Evolutionary conservation across 176 grass and related monocot genomes (phyloP).

Genomic region (Carex kokanica): DNA sequence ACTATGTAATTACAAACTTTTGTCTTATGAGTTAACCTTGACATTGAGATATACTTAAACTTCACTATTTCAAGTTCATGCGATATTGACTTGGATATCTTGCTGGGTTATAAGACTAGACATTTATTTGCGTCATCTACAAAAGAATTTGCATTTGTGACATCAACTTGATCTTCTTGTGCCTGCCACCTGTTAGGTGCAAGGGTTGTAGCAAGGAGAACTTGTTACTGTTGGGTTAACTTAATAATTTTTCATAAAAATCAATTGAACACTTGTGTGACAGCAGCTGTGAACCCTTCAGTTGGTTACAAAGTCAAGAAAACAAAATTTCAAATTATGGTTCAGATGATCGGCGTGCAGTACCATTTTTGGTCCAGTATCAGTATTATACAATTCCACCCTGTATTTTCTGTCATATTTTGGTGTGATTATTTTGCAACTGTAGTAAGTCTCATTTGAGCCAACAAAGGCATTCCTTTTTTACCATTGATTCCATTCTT

Average conservation of each 20-base stretch:
- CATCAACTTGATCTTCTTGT: background rate
- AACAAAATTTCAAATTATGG: background rate
- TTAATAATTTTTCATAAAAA: background rate
- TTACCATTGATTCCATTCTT: background rate
- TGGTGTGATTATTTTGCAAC: background rate
- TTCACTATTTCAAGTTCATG: background rate
- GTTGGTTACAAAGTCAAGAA: background rate
- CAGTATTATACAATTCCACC: background rate
- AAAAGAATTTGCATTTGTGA: slow-evolving; percentile 4
- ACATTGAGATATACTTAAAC: background rate
- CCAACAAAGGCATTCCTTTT: background rate
- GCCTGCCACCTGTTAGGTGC: background rate
- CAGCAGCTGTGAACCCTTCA: background rate
- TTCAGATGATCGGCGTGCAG: too few species aligned
- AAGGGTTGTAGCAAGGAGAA: background rate
- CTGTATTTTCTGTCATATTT: background rate
- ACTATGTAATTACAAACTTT: background rate
- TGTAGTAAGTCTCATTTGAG: background rate
- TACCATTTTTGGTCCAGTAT: background rate
- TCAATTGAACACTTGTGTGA: background rate
- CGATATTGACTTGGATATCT: background rate
- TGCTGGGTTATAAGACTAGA: background rate
- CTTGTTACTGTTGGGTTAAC: background rate
- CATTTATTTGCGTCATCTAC: background rate
- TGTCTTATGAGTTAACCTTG: background rate